phyloP scores from a whole-genome alignment of 768 basidiomycete genomes.

The Tulasnella sp. region DNA sequence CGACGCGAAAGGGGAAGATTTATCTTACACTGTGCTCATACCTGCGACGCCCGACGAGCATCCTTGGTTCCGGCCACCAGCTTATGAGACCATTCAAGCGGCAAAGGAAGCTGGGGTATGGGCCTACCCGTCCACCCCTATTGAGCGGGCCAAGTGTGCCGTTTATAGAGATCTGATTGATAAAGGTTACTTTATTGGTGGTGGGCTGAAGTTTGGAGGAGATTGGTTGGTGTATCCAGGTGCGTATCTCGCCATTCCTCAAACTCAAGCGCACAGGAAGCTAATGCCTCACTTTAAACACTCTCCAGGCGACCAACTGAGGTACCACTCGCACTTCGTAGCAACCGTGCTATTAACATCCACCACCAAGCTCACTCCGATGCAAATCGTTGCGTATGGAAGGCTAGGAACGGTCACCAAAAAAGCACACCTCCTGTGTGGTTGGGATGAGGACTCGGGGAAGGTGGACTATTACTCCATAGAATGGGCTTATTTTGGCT shows the following conservation, averaged over 20 bases:
- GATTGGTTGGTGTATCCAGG: conserved; percentile 97
- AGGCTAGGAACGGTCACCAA: conserved; percentile 95
- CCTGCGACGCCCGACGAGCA: conserved; percentile 60
- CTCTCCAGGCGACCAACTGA: conserved; percentile 75
- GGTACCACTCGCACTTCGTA: conserved; percentile 96
- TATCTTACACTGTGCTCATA: conserved; percentile 43
- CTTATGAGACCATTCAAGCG: conserved; percentile 54
- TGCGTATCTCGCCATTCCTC: conserved; percentile 38
- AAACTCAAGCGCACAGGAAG: background rate
- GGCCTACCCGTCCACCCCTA: conserved; percentile 62
- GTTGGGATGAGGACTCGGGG: conserved; percentile 71
- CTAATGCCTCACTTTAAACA: background rate
- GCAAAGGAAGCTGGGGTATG: conserved; percentile 71
- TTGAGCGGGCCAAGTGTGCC: conserved; percentile 70
- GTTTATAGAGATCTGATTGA: conserved; percentile 80
- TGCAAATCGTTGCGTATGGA: conserved; percentile 95
- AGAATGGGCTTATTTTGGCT: conserved; percentile 91
- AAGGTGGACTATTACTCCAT: conserved; percentile 72
- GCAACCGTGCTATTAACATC: conserved; percentile 74
- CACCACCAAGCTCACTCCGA: conserved; percentile 60
- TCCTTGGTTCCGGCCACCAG: conserved; percentile 62
- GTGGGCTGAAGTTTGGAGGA: conserved; percentile 90
- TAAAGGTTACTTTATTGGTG: conserved; percentile 81
- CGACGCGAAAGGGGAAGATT: background rate
- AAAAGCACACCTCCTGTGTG: conserved; percentile 88